Evolutionary conservation across 139 green algal genomes (phyloP), one percentile per base, ranked within the genome.

Genomic region (Chlamydomonas incerta): DNA sequence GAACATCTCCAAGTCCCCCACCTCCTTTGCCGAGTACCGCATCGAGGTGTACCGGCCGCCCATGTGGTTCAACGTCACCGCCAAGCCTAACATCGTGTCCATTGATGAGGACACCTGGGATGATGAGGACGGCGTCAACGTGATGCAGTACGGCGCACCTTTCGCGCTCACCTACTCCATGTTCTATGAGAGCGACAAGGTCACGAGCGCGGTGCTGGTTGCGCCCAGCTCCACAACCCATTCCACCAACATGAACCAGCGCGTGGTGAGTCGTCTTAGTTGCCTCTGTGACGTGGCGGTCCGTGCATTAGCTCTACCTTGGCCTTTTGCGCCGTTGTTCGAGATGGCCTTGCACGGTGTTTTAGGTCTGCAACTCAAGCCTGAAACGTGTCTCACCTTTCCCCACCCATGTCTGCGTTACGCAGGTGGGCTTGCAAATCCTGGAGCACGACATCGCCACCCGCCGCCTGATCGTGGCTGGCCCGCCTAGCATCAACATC

Each of bases 211-310:
- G 31, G 71, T 83, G 50, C 55, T 91, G 3, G 76, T 91, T 4
- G 75, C 87, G 14, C 87, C 87, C 14, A 62, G 34, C 28, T 85
- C 82, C 23, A 74, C 33, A 24, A 88, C 87, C 24, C 87, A 91
- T 75, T 81, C 55, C 21, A 87, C 74, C 70, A 91, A 91, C 82
- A 91, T 72, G 47, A 83, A 91, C 75, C 87, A 91, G 63, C 75
- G 82, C 35, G 47, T 91, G 47, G 76, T 88, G 20, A 63, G 80
- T 20, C 2, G 55, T 1, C 26, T 4, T 4, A 10, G n/a, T 2
- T 4, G 26, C 14, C 62, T 14, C 11, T 57, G 50, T 10, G 50
- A 57, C 11, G 50, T 14, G 50, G 11, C 50, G 14, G 11, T 57
- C 11, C 50, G 10, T 57, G 50, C 11, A 57, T 14, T 14, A 10